Evolutionary conservation across 371 early-diverging fungal genomes (phyloP).

Genomic region (Mucor racemosus): DNA sequence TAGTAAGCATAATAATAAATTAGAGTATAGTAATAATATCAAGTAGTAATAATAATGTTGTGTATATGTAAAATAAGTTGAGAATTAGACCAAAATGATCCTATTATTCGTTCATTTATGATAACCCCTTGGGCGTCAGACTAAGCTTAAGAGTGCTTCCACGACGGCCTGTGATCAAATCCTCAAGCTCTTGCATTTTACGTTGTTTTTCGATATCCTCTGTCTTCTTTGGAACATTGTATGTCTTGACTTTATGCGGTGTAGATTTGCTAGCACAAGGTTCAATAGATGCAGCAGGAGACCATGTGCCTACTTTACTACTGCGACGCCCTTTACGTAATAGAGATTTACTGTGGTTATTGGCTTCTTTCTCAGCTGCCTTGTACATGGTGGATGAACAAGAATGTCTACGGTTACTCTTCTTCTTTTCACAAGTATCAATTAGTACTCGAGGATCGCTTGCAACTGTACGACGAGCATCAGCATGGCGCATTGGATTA

Average conservation of each 20-base stretch:
- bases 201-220: constrained; percentile 38
- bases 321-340: constrained; percentile 23
- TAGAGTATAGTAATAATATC: not conserved
- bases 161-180: constrained; percentile 47
- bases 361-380: not conserved
- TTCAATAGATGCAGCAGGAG: constrained; percentile 19
- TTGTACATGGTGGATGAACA: constrained; percentile 29
- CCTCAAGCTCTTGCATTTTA: constrained; percentile 46
- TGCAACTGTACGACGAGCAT: constrained; percentile 11
- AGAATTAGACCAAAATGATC: constrained; percentile 4
- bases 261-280: constrained; percentile 31
- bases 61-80: not conserved
- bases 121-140: constrained; percentile 45
- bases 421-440: not conserved
- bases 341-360: not conserved
- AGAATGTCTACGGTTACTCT: constrained; percentile 29
- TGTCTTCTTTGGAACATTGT: constrained; percentile 26
- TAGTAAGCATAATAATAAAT: not conserved
- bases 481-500: not conserved
- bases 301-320: constrained; percentile 15
- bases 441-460: constrained; percentile 14
- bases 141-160: constrained; percentile 52
- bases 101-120: constrained; percentile 9
- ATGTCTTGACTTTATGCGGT: constrained; percentile 43
- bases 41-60: constrained; percentile 8